Evolutionary conservation across 2,329 filamentous ascomycete genomes (phyloP).

Genomic region (Metarhizium album): DNA sequence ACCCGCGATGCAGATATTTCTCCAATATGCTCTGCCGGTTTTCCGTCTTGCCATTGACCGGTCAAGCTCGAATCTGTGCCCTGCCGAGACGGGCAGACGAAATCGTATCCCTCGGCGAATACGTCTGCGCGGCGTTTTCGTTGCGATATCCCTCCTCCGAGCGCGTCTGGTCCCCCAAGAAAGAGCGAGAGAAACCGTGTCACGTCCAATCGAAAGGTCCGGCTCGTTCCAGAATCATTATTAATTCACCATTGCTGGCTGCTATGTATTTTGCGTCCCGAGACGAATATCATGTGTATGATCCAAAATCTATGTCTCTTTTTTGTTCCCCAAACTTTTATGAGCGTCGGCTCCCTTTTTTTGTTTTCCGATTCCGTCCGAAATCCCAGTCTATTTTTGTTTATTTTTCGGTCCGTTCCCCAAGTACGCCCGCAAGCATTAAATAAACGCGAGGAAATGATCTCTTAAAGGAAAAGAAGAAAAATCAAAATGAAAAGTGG

Average conservation of each 20-base stretch:
- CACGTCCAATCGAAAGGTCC: background rate
- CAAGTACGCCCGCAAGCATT: background rate
- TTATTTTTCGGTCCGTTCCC: constrained; percentile 1
- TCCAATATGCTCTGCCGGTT: background rate
- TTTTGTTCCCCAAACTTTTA: background rate
- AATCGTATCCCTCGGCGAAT: background rate
- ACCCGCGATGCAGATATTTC: background rate
- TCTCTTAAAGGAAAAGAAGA: background rate
- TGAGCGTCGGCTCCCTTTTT: background rate
- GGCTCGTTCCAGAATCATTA: background rate
- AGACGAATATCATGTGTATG: constrained; percentile 1
- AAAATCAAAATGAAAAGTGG: background rate
- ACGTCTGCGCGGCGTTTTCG: background rate
- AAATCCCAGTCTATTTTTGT: constrained; percentile 2
- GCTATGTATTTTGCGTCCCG: background rate
- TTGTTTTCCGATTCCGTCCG: background rate
- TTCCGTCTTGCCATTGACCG: background rate
- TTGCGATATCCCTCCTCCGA: background rate
- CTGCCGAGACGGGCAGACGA: background rate
- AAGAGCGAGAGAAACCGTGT: too few species aligned
- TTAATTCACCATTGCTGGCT: constrained; percentile 2
- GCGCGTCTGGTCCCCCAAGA: too few species aligned
- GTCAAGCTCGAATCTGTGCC: background rate
- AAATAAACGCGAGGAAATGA: background rate
- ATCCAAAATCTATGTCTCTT: background rate